Evolutionary conservation across 352 stramenopile species (phyloP), one percentile per base, ranked within the genome.

Genomic region (Pythium biforme): DNA sequence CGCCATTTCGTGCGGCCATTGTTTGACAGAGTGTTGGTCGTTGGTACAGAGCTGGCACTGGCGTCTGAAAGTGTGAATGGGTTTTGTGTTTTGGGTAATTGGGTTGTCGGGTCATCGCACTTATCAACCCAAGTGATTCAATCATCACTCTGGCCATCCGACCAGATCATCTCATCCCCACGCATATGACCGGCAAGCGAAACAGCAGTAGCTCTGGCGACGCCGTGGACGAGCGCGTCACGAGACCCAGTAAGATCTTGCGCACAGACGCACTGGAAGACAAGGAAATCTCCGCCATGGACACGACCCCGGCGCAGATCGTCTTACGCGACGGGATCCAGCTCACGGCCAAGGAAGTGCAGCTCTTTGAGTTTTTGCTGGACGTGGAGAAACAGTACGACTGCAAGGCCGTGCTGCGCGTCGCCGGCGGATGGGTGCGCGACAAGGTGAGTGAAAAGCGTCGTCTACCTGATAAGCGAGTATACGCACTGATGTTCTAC

Each of bases 391-490:
- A 77, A 23, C 77, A 89, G 33, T 77, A 79, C 41, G 60, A 63
- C 22, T 72, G 69, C 25, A 58, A 76, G 23, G 69, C 92, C 7
- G 97, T 94, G 22, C 69, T 99, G 15, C 88, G 97, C 43, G 95
- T 99, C 25, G 97, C 97, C 29, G 97, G 97, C 39, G 97, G 97
- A n/a, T 99, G 97, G 97, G 97, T 99, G n/a, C 91, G 97, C 25
- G 97, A 99, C 74, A 99, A 99, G 49, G 55, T 63, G 39, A n/a
- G 54, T 26, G n/a, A n/a, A n/a, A n/a, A n/a, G n/a, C 33, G 7
- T 7, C 33, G 33, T 39, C 7, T 39, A 12, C 33, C 12, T 12
- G 7, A 39, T 14, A 39, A 39, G 33, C 33, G 33, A 39, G 33
- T 39, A 39, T 12, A 39, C 7, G 33, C 33, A 20, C 37, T 43